Percentiles rank a stretch among this genome's conserved stretches.
These are phyloP conservation scores for Cochlearia excelsa DNA, from an alignment of 345 rosid species.

Conservation along the genomic window DNA sequence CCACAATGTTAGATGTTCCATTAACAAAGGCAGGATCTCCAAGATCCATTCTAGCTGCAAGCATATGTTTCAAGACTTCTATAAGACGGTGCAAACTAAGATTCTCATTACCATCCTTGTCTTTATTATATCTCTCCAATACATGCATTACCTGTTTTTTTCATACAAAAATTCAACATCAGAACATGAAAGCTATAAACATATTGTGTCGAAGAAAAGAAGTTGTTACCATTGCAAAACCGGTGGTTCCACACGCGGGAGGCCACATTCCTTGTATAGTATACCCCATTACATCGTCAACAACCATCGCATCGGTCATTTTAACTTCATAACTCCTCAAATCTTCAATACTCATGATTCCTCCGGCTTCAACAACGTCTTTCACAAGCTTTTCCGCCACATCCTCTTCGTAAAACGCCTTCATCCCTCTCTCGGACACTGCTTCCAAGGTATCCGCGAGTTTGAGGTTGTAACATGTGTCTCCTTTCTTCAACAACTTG, in stretches of 20 bases:
- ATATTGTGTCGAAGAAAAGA: background rate
- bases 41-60: constrained; percentile 73
- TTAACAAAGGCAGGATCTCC: constrained; percentile 68
- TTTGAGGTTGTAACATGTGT: constrained; percentile 52
- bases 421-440: constrained; percentile 66
- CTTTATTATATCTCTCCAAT: constrained; percentile 50
- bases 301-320: constrained; percentile 52
- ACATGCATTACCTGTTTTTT: constrained; percentile 61
- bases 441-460: constrained; percentile 56
- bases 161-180: background rate
- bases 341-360: constrained; percentile 79
- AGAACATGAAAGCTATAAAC: constrained; percentile 21
- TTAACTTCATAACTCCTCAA: constrained; percentile 58
- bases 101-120: constrained; percentile 44
- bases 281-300: constrained; percentile 51
- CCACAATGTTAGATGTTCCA: constrained; percentile 29
- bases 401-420: constrained; percentile 59
- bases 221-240: constrained; percentile 55
- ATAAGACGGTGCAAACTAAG: constrained; percentile 63
- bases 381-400: constrained; percentile 61
- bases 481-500: constrained; percentile 54
- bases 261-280: constrained; percentile 75
- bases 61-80: constrained; percentile 88
- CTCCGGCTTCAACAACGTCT: constrained; percentile 65
- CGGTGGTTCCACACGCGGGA: constrained; percentile 82